Evolutionary conservation across 2,329 filamentous ascomycete genomes (phyloP).

Genomic region (Fusarium tuaranense): DNA sequence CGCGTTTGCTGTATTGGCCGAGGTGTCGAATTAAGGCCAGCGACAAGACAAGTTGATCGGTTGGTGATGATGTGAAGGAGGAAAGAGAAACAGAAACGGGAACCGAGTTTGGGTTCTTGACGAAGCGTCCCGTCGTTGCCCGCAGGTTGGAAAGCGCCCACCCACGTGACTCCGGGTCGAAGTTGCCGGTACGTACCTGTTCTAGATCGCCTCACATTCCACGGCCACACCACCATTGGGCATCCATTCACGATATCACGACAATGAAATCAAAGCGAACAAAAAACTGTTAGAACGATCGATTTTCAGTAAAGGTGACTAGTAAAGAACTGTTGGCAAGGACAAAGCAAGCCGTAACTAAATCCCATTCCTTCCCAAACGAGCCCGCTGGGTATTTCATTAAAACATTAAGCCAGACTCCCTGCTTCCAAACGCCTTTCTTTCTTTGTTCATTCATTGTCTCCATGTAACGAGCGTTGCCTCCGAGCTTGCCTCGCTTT

Average conservation of each 20-base stretch:
- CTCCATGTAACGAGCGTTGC: not conserved
- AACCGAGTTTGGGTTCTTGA: conserved; percentile 7
- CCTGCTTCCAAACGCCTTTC: conserved; percentile 32
- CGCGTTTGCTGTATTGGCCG: not conserved
- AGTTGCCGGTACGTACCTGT: conserved; percentile 17
- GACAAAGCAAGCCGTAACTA: conserved; percentile 8
- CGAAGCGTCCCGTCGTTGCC: conserved; percentile 18
- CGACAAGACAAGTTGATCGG: not conserved
- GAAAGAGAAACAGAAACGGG: not conserved
- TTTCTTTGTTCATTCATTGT: conserved; percentile 14
- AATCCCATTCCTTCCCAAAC: conserved; percentile 16
- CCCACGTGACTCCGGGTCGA: conserved; percentile 25
- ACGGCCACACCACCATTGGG: not conserved
- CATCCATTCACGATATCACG: not conserved
- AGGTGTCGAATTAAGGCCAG: not conserved
- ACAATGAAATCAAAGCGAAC: not conserved
- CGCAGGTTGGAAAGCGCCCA: conserved; percentile 1
- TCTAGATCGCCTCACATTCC: not conserved
- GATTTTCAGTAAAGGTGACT: conserved; percentile 6
- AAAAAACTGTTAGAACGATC: not conserved
- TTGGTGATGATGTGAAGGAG: conserved; percentile 6
- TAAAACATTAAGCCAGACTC: conserved; percentile 25
- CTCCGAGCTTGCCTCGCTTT: not conserved
- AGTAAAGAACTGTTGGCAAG: not conserved
- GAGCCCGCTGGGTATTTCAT: conserved; percentile 39